These are phyloP conservation scores for Prunus mira DNA, from an alignment of 306 rosid genomes.

Conservation along the genomic window DNA sequence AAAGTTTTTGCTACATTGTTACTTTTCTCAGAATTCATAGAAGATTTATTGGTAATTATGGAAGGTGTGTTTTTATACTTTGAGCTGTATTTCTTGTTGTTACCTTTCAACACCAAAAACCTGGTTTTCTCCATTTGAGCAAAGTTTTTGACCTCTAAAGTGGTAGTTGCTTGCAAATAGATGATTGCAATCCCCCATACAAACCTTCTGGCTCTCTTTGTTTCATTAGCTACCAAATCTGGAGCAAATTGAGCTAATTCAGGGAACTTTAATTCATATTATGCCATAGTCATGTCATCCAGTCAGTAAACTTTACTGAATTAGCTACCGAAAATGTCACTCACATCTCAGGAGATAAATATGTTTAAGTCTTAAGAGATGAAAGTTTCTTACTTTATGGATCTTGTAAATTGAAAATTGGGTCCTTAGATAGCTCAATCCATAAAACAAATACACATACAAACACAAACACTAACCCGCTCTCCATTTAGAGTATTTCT, in stretches of 20 bases:
- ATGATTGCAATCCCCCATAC: not conserved
- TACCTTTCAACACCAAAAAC: not conserved
- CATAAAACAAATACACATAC: not conserved
- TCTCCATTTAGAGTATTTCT: not conserved
- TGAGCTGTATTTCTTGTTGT: slow-evolving; percentile 5
- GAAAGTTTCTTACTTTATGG: not conserved
- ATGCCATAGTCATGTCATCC: not conserved
- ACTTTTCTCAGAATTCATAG: not conserved
- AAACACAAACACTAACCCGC: not conserved
- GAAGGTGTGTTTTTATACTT: not conserved
- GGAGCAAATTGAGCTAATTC: slow-evolving; percentile 1
- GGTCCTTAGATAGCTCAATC: not conserved
- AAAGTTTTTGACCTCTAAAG: not conserved
- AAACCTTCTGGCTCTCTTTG: not conserved
- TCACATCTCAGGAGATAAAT: not conserved
- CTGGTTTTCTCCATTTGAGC: not conserved
- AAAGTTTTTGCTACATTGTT: not conserved
- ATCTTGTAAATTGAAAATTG: not conserved
- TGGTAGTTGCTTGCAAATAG: not conserved
- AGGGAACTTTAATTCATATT: not conserved
- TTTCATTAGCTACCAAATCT: not conserved
- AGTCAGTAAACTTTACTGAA: not conserved
- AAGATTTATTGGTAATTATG: not conserved
- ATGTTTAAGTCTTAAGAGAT: not conserved
- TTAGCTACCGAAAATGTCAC: too few species aligned